phyloP scores from a whole-genome alignment of 768 basidiomycete genomes.

The Boletales sp. region DNA sequence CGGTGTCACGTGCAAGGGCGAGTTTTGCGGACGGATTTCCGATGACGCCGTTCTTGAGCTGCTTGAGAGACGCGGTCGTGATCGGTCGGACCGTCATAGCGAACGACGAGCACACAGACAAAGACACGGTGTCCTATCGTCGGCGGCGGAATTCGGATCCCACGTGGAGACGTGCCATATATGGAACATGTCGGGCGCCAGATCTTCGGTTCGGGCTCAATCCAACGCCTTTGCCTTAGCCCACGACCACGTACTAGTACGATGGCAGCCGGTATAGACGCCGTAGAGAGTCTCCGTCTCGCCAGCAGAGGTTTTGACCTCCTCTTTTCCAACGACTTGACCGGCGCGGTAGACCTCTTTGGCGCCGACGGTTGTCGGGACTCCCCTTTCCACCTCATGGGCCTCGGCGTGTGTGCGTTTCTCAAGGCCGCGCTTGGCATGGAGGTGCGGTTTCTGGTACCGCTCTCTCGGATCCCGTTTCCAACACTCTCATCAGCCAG shows the following conservation, averaged over 20 bases:
- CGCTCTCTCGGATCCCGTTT: no score
- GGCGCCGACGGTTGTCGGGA: slow-evolving; percentile 25
- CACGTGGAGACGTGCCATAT: no score
- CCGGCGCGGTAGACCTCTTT: slow-evolving; percentile 50
- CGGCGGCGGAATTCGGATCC: no score
- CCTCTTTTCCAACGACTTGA: slow-evolving; percentile 67
- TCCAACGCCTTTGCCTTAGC: neutral
- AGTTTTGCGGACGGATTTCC: slow-evolving; percentile 75
- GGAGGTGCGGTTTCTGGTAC: slow-evolving; percentile 55
- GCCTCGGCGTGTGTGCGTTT: slow-evolving; percentile 68
- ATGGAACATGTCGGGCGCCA: no score
- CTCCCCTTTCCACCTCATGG: slow-evolving; percentile 71
- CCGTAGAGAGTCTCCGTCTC: slow-evolving; percentile 27
- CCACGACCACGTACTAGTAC: neutral
- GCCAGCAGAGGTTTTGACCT: slow-evolving; percentile 58
- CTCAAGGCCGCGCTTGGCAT: slow-evolving; percentile 78
- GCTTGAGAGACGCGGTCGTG: slow-evolving; percentile 45
- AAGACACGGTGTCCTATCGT: no score
- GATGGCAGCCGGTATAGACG: slow-evolving; percentile 17
- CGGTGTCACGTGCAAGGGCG: slow-evolving; percentile 51
- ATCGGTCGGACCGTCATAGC: slow-evolving; percentile 32
- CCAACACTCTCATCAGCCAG: slow-evolving; percentile 36
- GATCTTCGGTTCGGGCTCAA: no score
- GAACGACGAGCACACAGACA: no score
- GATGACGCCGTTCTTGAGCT: slow-evolving; percentile 71